phyloP scores from a whole-genome alignment of 441 rosid species.

The Flueggea neowawraea region DNA sequence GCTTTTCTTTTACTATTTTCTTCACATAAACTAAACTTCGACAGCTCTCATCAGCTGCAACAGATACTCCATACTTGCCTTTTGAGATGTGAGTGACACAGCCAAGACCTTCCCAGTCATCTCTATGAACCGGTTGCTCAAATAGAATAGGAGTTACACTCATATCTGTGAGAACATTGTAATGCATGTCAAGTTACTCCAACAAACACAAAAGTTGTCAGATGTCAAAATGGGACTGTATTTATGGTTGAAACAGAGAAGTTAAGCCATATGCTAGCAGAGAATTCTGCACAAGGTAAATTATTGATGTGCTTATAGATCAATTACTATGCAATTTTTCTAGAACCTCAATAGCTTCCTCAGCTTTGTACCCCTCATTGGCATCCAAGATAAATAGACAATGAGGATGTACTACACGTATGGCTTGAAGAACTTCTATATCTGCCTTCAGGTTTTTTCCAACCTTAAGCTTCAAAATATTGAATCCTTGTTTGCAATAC shows the following conservation, averaged over 20 bases:
- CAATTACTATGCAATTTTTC: slow-evolving; percentile 62
- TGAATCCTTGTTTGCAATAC: slow-evolving; percentile 68
- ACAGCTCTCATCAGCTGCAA: slow-evolving; percentile 97
- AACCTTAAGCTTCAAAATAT: slow-evolving; percentile 88
- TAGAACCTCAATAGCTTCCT: slow-evolving; percentile 81
- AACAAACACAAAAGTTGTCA: no score
- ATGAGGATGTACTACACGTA: slow-evolving; percentile 62
- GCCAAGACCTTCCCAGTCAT: slow-evolving; percentile 94
- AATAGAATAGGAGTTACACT: slow-evolving; percentile 83
- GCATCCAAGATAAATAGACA: slow-evolving; percentile 92
- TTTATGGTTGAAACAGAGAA: not conserved
- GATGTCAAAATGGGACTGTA: not conserved
- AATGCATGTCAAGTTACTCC: not conserved
- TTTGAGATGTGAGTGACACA: slow-evolving; percentile 58
- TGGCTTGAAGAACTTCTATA: slow-evolving; percentile 79
- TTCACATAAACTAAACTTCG: slow-evolving; percentile 61
- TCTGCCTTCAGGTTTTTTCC: slow-evolving; percentile 77
- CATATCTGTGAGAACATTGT: slow-evolving; percentile 49
- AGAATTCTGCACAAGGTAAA: not conserved
- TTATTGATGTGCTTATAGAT: not conserved
- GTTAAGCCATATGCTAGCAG: slow-evolving; percentile 5
- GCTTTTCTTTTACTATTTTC: slow-evolving; percentile 55
- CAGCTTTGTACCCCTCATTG: slow-evolving; percentile 77
- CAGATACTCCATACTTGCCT: slow-evolving; percentile 60
- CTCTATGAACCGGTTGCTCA: slow-evolving; percentile 91